Conservation (phyloP, 129 eudicot genomes). For the Calendula officinalis region DNA sequence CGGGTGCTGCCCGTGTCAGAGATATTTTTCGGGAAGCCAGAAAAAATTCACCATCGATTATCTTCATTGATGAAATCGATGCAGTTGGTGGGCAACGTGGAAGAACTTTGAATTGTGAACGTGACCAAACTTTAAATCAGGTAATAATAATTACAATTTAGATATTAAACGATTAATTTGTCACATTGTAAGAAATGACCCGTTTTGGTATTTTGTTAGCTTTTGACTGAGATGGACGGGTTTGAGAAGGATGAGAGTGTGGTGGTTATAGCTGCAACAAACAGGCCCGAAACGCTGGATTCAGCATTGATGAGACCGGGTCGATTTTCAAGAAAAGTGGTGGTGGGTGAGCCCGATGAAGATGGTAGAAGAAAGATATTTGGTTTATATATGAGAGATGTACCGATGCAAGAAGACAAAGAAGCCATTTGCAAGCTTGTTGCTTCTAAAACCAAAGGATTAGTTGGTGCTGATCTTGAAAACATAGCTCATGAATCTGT, state of each 20-base stretch:
- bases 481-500: slow-evolving; percentile 54
- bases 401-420: slow-evolving; percentile 47
- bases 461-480: slow-evolving; percentile 64
- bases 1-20: slow-evolving; percentile 41
- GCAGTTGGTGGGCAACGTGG: slow-evolving; percentile 64
- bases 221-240: slow-evolving; percentile 60
- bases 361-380: slow-evolving; percentile 46
- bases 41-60: slow-evolving; percentile 48
- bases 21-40: slow-evolving; percentile 44
- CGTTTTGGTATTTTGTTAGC: slow-evolving; percentile 25
- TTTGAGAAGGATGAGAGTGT: slow-evolving; percentile 54
- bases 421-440: slow-evolving; percentile 43
- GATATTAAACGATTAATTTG: not conserved
- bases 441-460: slow-evolving; percentile 41
- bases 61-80: slow-evolving; percentile 54
- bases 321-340: slow-evolving; percentile 52
- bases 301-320: slow-evolving; percentile 54
- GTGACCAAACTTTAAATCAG: slow-evolving; percentile 62
- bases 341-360: slow-evolving; percentile 52
- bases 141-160: slow-evolving; percentile 15
- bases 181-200: not conserved
- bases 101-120: slow-evolving; percentile 60
- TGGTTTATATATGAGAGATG: slow-evolving; percentile 40
- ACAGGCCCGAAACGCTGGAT: slow-evolving; percentile 50
- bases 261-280: slow-evolving; percentile 54